Percentiles rank a stretch among this genome's conserved stretches.
phyloP scores from a whole-genome alignment of 192 early-diverging fungal species.

The Coemansia sp. region DNA sequence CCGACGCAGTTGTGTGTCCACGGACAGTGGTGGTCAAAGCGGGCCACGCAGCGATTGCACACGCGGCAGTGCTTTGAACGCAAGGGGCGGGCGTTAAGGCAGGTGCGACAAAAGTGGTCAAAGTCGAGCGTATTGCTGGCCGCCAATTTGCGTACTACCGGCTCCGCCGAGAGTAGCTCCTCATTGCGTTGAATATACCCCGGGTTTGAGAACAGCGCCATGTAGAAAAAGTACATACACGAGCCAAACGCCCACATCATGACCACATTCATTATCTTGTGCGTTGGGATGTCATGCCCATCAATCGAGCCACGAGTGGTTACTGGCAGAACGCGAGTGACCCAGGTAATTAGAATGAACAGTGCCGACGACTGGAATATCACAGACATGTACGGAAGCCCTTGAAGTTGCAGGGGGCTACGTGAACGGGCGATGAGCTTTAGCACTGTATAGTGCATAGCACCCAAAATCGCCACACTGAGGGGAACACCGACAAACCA shows the following conservation, averaged over 20 bases:
- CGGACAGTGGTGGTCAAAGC: constrained; percentile 96
- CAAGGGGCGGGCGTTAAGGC: constrained; percentile 79
- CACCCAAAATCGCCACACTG: constrained; percentile 54
- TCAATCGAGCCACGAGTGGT: constrained; percentile 43
- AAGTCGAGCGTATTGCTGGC: constrained; percentile 68
- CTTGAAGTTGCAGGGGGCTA: constrained; percentile 59
- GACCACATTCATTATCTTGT: constrained; percentile 58
- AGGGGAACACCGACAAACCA: constrained; percentile 81
- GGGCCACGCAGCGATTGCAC: constrained; percentile 90
- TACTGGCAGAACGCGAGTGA: constrained; percentile 66
- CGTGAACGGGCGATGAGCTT: constrained; percentile 60
- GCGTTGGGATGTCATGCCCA: constrained; percentile 27
- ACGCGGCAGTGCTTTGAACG: constrained; percentile 93
- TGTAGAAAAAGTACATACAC: constrained; percentile 79
- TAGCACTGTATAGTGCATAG: constrained; percentile 63
- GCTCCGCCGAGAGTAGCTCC: constrained; percentile 37
- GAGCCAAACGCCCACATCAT: constrained; percentile 65
- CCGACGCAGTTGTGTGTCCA: constrained; percentile 98
- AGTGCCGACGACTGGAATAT: constrained; percentile 88
- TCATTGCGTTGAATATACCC: constrained; percentile 72
- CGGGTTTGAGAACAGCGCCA: constrained; percentile 70
- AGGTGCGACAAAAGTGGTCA: constrained; percentile 85
- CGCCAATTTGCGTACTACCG: constrained; percentile 59
- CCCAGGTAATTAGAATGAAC: constrained; percentile 69
- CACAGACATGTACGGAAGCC: constrained; percentile 81